A percentile compares a stretch with the other conserved stretches of the same genome.
phyloP scores from a whole-genome alignment of 164 flowering plant genomes.

The Aristolochia californica region DNA sequence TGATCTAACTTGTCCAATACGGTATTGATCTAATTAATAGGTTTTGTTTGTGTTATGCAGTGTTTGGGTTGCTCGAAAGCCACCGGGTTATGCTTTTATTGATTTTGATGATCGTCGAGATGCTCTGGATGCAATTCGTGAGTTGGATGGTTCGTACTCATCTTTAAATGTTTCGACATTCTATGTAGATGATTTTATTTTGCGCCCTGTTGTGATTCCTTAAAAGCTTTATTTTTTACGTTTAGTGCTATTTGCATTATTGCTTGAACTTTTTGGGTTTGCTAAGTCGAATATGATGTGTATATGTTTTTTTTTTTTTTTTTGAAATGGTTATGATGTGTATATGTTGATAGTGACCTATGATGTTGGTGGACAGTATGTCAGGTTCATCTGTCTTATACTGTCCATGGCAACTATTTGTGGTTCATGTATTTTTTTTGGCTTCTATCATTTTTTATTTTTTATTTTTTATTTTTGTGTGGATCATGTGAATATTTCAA shows the following conservation, averaged over 20 bases:
- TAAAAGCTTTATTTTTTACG: background rate
- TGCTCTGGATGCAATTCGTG: slow-evolving; percentile 86
- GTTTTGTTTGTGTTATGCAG: slow-evolving; percentile 25
- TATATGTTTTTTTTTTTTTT: background rate
- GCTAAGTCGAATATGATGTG: background rate
- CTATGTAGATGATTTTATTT: background rate
- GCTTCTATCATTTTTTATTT: no score
- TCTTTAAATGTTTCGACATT: background rate
- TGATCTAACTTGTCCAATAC: no score
- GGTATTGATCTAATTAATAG: no score
- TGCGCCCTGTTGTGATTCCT: background rate
- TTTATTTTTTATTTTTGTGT: no score
- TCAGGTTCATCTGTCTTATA: no score
- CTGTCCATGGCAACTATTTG: no score
- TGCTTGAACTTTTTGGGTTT: background rate
- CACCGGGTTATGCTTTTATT: slow-evolving; percentile 91
- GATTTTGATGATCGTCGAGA: slow-evolving; percentile 87
- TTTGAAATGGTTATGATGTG: no score
- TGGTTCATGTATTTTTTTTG: no score
- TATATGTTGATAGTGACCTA: no score
- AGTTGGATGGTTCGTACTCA: slow-evolving; percentile 56
- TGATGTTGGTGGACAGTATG: no score
- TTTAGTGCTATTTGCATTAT: background rate
- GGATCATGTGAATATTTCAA: no score
- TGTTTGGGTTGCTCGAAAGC: slow-evolving; percentile 93